phyloP scores from a whole-genome alignment of 78 protist genomes.

The Emiliania huxleyi region DNA sequence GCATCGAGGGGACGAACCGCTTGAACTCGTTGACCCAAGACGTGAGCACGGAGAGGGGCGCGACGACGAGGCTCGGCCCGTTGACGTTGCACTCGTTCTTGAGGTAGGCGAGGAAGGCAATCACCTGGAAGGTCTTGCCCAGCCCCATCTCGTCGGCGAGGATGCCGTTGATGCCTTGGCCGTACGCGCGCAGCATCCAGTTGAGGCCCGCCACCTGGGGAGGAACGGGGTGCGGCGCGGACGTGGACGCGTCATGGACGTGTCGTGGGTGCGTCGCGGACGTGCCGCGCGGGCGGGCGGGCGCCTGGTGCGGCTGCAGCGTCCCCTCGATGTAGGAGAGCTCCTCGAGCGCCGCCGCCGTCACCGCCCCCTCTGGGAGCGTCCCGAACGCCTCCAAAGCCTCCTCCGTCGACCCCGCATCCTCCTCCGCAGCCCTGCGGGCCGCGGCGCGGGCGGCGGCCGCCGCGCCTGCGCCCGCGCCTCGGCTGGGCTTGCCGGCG shows the following conservation, averaged over 20 bases:
- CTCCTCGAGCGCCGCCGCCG: neutral
- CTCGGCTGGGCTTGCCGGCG: no score
- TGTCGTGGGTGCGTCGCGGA: no score
- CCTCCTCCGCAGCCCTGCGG: no score
- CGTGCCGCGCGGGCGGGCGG: no score
- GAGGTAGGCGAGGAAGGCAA: constrained; percentile 11
- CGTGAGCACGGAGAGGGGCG: constrained; percentile 46
- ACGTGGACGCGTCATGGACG: no score
- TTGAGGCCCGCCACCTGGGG: constrained; percentile 76
- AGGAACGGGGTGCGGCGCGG: no score
- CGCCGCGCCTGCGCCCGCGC: no score
- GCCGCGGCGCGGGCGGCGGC: no score
- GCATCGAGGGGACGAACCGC: constrained; percentile 31
- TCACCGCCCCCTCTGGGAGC: neutral
- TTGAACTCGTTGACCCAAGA: constrained; percentile 50
- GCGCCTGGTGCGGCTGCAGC: constrained; percentile 70
- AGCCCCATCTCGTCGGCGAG: constrained; percentile 88
- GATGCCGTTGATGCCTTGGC: constrained; percentile 40
- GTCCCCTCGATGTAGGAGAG: neutral
- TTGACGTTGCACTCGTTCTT: neutral
- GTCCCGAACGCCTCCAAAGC: neutral
- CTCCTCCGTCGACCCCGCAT: no score
- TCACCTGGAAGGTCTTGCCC: constrained; percentile 62
- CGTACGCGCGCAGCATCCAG: constrained; percentile 62
- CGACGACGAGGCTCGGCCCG: constrained; percentile 59